These are phyloP conservation scores for Lipomyces yamanashiensis DNA, from an alignment of 805 yeast genomes.

Conservation along the genomic window DNA sequence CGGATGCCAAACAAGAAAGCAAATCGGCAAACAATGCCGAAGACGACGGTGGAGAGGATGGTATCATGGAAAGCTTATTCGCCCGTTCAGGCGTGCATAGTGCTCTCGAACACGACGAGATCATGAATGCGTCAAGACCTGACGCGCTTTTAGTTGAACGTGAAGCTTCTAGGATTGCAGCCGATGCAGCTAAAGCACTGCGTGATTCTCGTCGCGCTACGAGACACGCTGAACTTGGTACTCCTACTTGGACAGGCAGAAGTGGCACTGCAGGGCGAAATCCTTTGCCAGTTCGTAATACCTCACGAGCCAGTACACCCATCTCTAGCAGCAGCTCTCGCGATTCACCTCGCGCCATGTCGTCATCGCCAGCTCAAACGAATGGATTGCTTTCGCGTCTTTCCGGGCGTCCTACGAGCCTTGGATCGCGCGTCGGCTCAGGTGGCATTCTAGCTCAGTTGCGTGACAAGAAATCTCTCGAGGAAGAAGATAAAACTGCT, in stretches of 20 bases:
- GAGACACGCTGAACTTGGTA: conserved; percentile 59
- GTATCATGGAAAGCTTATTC: conserved; percentile 76
- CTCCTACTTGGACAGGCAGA: conserved; percentile 96
- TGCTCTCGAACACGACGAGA: conserved; percentile 76
- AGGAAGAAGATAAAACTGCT: neutral
- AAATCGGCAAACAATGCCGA: neutral
- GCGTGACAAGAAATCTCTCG: conserved; percentile 4
- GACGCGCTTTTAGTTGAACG: conserved; percentile 60
- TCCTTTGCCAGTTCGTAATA: neutral
- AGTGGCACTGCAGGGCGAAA: conserved; percentile 60
- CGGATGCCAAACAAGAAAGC: neutral
- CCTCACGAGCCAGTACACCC: neutral
- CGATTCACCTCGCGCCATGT: neutral
- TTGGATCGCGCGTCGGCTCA: conserved; percentile 1
- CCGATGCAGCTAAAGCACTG: conserved; percentile 64
- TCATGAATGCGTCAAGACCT: conserved; percentile 61
- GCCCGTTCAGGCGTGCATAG: conserved; percentile 74
- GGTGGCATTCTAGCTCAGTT: conserved; percentile 7
- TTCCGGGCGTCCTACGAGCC: neutral
- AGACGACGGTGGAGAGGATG: conserved; percentile 52
- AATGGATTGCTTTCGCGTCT: neutral
- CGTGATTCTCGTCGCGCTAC: conserved; percentile 63
- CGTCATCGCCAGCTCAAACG: neutral
- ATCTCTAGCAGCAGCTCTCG: neutral
- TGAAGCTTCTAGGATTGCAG: conserved; percentile 65